Conservation (phyloP, 2,329 filamentous ascomycete genomes). For the Diaporthe longicolla region DNA sequence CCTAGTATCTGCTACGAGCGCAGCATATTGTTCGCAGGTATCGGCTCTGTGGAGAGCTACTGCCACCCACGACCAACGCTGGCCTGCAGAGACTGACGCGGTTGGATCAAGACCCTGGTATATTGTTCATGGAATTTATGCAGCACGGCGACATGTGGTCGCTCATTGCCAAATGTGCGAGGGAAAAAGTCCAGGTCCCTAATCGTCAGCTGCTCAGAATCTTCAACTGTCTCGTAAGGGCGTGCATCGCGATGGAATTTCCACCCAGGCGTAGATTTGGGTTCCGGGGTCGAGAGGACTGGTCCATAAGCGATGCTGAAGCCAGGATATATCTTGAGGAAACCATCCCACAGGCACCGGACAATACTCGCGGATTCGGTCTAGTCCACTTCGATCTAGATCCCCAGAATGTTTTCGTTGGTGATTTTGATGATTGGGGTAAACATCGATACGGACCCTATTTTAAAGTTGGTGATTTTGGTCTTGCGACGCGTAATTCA, state of each 20-base stretch:
- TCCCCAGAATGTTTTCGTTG: constrained; percentile 26
- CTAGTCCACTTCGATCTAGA: constrained; percentile 36
- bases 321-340: not conserved
- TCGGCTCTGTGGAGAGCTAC: not conserved
- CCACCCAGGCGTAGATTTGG: constrained; percentile 15
- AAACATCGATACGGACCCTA: constrained; percentile 3
- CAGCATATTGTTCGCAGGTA: constrained; percentile 12
- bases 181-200: not conserved
- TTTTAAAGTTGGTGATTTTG: constrained; percentile 30
- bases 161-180: not conserved
- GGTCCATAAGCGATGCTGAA: not conserved
- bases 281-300: not conserved
- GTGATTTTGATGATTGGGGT: constrained; percentile 7
- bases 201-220: constrained; percentile 1
- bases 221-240: constrained; percentile 28
- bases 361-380: not conserved
- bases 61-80: not conserved
- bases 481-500: not conserved
- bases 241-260: constrained; percentile 33
- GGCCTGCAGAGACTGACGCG: not conserved
- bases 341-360: not conserved
- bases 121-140: constrained; percentile 11
- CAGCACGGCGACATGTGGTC: constrained; percentile 22
- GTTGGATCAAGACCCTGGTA: not conserved
- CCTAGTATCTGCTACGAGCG: not conserved